Base-by-base conservation (phyloP, 371 early-diverging fungal genomes). In the Lichtheimia hyalospora region DNA sequence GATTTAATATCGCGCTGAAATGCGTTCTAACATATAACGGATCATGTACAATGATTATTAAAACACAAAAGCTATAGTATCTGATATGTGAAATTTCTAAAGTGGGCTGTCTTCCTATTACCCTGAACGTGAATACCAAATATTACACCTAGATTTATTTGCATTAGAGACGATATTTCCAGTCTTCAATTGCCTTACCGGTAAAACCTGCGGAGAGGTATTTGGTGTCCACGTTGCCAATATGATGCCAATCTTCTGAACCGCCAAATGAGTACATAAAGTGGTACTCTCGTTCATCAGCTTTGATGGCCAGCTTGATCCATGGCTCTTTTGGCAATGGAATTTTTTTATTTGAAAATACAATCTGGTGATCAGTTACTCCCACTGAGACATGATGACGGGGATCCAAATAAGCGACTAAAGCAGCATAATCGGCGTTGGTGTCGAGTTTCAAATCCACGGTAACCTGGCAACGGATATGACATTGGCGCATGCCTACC, bases 401-500 rank as follows among this genome's bases (percentile, higher is more conserved):
- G 14, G 48, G 34, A 48, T 60, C 61, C 20, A 60, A 25, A 25
- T 60, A 60, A 10, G 54, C 49, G 0, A 54, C 46, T 25, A 60
- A 53, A 13, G 54, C 61, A 39, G 61, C 61, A 34, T 34, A 34
- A 34, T 34, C 34, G 5, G 48, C 25, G 13, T 27, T n/a, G 12
- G 20, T 28, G n/a, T 48, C 28, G 21, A 16, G 43, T 8, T 57
- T 3, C 21, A 58, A 41, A 14, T 58, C 48, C 14, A 58, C 49
- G 1, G 58, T 58, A 23, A 49, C 48, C n/a, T 46, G 59, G 46
- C 59, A 58, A 20, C 28, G 24, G 49, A 63, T 46, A 49, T 63
- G 59, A 34, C 64, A 25, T 49, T 63, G 64, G n/a, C 64, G 64
- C 14, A 59, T n/a, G 8, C 48, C 54, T 13, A 63, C 53, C 5